Evolutionary conservation across 2,329 filamentous ascomycete genomes (phyloP).

Genomic region (Lithohypha guttulata): DNA sequence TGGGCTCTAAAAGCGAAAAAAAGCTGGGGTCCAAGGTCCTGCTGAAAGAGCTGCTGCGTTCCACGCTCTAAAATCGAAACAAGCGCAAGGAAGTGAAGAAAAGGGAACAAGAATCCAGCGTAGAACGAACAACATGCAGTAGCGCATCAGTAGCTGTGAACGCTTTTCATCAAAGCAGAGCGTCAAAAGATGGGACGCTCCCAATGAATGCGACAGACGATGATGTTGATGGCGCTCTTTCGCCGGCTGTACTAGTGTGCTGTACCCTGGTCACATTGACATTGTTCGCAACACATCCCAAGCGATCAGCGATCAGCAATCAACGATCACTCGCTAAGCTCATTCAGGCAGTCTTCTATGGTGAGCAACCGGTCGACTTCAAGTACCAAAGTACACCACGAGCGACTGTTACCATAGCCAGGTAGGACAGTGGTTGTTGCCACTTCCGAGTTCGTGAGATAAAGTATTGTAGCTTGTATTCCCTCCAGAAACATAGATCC

Average conservation of each 20-base stretch:
- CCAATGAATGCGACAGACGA: conserved; percentile 1
- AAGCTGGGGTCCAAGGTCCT: not conserved
- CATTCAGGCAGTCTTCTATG: no score
- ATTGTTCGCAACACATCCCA: not conserved
- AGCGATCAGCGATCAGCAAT: conserved; percentile 3
- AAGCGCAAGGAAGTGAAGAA: no score
- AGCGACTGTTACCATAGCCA: no score
- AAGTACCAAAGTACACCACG: no score
- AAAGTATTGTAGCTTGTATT: no score
- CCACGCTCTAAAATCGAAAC: no score
- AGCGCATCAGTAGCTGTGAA: conserved; percentile 4
- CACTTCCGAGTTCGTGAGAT: no score
- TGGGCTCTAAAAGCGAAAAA: no score
- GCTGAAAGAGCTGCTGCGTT: not conserved
- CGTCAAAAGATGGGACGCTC: no score
- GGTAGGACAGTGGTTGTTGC: no score
- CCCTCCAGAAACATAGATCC: no score
- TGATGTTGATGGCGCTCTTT: conserved; percentile 4
- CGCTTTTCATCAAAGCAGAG: not conserved
- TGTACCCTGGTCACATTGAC: conserved; percentile 1
- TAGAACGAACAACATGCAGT: not conserved
- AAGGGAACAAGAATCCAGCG: not conserved
- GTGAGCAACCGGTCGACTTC: no score
- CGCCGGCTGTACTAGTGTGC: not conserved
- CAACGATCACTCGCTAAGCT: not conserved